Evolutionary conservation across 345 rosid species (phyloP).

Genomic region (Toxicodendron radicans): DNA sequence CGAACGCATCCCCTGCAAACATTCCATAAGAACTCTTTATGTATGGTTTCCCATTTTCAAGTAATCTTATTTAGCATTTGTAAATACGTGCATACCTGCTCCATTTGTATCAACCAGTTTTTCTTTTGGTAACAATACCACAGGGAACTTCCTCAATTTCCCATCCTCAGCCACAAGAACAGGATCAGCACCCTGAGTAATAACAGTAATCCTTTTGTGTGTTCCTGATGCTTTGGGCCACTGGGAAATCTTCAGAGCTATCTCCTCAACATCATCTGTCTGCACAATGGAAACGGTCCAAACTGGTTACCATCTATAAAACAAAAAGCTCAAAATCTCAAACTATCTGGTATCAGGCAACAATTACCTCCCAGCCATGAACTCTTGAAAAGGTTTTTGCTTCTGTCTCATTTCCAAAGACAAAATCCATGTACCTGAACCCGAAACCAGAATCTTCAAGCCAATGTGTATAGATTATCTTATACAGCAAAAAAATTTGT

Average conservation of each 20-base stretch:
- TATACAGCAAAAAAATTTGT: background rate
- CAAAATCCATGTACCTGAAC: slow-evolving; percentile 76
- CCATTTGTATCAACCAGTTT: slow-evolving; percentile 94
- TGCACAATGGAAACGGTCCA: slow-evolving; percentile 21
- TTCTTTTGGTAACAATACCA: slow-evolving; percentile 73
- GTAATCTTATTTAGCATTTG: background rate
- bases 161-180: slow-evolving; percentile 94
- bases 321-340: background rate
- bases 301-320: background rate
- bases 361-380: slow-evolving; percentile 89
- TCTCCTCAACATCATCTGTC: slow-evolving; percentile 89
- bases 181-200: slow-evolving; percentile 97
- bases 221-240: slow-evolving; percentile 82
- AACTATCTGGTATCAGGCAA: background rate
- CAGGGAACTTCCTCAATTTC: slow-evolving; percentile 78
- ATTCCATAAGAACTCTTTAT: background rate
- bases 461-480: slow-evolving; percentile 7
- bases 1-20: slow-evolving; percentile 70
- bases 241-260: slow-evolving; percentile 84
- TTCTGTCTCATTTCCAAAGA: slow-evolving; percentile 95
- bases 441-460: background rate
- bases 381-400: slow-evolving; percentile 89
- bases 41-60: background rate
- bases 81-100: slow-evolving; percentile 56
- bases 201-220: slow-evolving; percentile 85